Evolutionary conservation across 345 rosid species (phyloP), one percentile per base, ranked within the genome.

Genomic region (Lepidium aucheri): DNA sequence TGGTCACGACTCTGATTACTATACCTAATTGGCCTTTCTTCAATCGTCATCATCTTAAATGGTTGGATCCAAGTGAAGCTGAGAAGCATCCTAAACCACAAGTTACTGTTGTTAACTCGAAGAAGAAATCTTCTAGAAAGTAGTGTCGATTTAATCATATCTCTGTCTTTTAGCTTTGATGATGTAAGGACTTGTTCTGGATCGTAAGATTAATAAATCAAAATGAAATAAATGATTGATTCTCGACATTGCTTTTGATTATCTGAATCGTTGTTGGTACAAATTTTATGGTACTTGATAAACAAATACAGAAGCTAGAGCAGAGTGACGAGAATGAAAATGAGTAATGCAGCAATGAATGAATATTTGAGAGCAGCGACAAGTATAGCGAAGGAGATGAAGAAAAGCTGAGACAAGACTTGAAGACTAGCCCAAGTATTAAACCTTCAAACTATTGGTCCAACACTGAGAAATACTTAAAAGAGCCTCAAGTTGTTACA

Each of bases 21-120:
- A 68, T 92, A 69, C 98, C 98, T 1, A 84, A 86, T 74, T 92
- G 98, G 98, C 95, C 91, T 16, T 82, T 81, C 79, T 92, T 84
- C 77, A 87, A 87, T 40, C 79, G 82, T 58, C 82, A 87, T 45
- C 88, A 88, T 30, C 98, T 89, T 62, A 75, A 72, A 14, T 92
- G 95, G 98, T 58, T 89, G 71, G 95, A 92, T 64, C 83, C 91
- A 4, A 69, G 76, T 13, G 95, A 82, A 53, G 92, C 83, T 1
- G 96, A 86, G 66, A 87, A 86, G 79, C 80, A 88, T 70, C 91
- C 95, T 66, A 86, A 83, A 74, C 96, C 91, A 0, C 81, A 77
- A 63, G 77, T 46, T 26, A 60, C 74, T 39, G 80, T 68, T 20
- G 60, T 32, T 74, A 68, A 70, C 5, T 56, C 54, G 0, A 91